Percentiles rank a stretch among this genome's conserved stretches.
phyloP scores from a whole-genome alignment of 257 asterid species.

The Salvia hispanica region DNA sequence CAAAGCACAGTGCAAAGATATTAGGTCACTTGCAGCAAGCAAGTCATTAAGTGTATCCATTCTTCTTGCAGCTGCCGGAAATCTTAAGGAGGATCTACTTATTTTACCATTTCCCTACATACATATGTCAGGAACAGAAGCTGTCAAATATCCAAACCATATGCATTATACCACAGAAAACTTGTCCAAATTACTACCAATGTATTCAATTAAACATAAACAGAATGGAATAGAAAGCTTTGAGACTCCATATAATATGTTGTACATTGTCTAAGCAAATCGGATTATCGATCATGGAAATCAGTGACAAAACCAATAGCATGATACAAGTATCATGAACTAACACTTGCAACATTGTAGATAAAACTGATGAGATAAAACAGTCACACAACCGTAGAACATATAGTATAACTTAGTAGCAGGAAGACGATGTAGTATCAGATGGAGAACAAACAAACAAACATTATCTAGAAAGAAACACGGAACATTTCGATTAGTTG shows the following conservation, averaged over 20 bases:
- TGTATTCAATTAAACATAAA: constrained; percentile 6
- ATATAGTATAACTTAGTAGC: background rate
- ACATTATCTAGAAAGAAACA: background rate
- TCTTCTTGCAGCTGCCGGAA: constrained; percentile 94
- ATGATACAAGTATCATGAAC: constrained; percentile 3
- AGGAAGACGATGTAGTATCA: constrained; percentile 12
- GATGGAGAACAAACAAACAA: background rate
- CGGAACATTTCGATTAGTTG: background rate
- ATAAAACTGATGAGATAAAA: background rate
- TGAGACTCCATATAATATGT: background rate
- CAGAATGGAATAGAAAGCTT: background rate
- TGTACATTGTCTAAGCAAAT: background rate
- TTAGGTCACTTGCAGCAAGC: constrained; percentile 96
- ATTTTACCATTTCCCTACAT: constrained; percentile 66
- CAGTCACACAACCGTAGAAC: background rate
- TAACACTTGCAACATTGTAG: background rate
- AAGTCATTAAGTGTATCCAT: constrained; percentile 98
- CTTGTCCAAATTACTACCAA: constrained; percentile 20
- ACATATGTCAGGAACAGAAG: constrained; percentile 18
- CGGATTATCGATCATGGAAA: constrained; percentile 13
- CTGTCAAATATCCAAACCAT: background rate
- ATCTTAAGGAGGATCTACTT: constrained; percentile 60
- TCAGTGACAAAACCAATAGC: constrained; percentile 15
- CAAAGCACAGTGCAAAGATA: constrained; percentile 90
- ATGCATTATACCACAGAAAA: background rate